A percentile compares a stretch with the other conserved stretches of the same genome.
These are phyloP conservation scores for Termitomyces sp. DNA, from an alignment of 1,284 basidiomycete species.

Conservation along the genomic window DNA sequence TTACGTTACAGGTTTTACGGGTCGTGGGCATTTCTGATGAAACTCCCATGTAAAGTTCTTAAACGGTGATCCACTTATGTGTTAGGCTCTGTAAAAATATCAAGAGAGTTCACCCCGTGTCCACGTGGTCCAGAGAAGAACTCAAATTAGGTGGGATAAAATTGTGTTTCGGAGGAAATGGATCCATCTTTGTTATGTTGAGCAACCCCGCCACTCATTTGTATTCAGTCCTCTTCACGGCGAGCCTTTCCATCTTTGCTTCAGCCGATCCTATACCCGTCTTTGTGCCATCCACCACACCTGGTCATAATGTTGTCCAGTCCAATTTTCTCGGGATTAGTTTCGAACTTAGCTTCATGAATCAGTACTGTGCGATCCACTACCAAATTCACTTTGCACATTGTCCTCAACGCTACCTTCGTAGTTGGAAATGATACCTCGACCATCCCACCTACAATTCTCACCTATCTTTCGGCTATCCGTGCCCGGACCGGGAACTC, in stretches of 20 bases:
- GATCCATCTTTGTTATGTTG: not conserved
- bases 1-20: too few relatives aligned
- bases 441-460: constrained; percentile 29
- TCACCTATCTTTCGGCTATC: constrained; percentile 33
- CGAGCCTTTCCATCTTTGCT: constrained; percentile 5
- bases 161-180: not conserved
- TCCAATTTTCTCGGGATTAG: constrained; percentile 39
- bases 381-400: not conserved
- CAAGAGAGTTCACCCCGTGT: too few relatives aligned
- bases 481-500: constrained; percentile 27
- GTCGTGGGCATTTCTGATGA: too few relatives aligned
- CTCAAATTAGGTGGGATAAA: not conserved
- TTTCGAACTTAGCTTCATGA: constrained; percentile 36
- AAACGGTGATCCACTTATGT: too few relatives aligned
- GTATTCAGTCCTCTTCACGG: constrained; percentile 1
- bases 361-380: constrained; percentile 29
- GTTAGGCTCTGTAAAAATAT: too few relatives aligned
- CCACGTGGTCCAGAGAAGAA: not conserved
- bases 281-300: constrained; percentile 23
- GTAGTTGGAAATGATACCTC: constrained; percentile 36
- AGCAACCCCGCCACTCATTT: constrained; percentile 17
- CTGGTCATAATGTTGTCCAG: constrained; percentile 27
- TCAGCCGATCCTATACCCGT: constrained; percentile 21
- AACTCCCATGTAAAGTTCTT: too few relatives aligned
- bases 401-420: not conserved